Evolutionary conservation across 2,329 filamentous ascomycete genomes (phyloP), one percentile per base, ranked within the genome.

Genomic region (Chaetomiaceae sp.): DNA sequence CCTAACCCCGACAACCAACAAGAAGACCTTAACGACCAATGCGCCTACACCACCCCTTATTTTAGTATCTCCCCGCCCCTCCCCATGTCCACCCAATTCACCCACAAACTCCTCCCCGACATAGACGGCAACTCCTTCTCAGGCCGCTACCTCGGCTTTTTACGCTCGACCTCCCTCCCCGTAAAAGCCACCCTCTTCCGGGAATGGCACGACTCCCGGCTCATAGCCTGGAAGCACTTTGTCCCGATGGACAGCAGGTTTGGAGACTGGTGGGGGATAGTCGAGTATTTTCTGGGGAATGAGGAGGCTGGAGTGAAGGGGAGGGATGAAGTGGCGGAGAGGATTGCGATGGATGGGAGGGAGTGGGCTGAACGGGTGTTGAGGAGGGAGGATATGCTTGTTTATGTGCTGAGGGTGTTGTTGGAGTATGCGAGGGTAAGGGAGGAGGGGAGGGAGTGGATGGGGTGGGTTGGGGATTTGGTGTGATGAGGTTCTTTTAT

Each of bases 191-290:
- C 88, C 0, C 73, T 92, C 20, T 94, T 85, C 71, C 78, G 81
- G 19, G 89, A 94, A 67, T 94, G 88, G 89, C 88, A 91, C 64
- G 88, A 91, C 66, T 80, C 78, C 40, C 77, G 88, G 3, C 74
- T 92, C 1, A 74, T 89, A 2, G 78, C 87, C 0, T 94, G 89
- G 88, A 82, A 83, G 63, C 89, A 94, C 68, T 92, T 89, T 62
- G 84, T 91, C 2, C 89, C 89, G 15, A 84, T 92, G 79, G 86
- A 91, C 65, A 87, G 81, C 63, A 80, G 83, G 1, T 91, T 85
- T 63, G 72, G 80, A 33, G 89, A 91, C 61, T 78, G 87, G 62
- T 91, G 84, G 57, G 83, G 81, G 39, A 83, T 89, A 51, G 77
- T 90, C 75, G 82, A 87, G 53, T 91, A 89, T 64, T 90, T 91